Percentiles rank a stretch among this genome's conserved stretches.
These are phyloP conservation scores for Linnemannia hyalina DNA, from an alignment of 192 early-diverging fungal species.

Conservation along the genomic window DNA sequence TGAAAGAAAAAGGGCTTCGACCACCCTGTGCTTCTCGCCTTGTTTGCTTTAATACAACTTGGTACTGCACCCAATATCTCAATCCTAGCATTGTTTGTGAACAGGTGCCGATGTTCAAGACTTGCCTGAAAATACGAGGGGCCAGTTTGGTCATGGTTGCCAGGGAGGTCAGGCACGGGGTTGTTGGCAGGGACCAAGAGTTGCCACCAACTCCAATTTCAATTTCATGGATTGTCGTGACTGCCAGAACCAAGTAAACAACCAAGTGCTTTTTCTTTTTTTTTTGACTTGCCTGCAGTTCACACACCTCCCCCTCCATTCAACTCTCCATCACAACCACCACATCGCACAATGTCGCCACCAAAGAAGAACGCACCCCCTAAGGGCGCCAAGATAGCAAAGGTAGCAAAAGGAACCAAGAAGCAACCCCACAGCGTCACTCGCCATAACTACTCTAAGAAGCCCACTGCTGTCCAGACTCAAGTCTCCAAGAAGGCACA, in stretches of 20 bases:
- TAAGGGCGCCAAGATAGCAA: not conserved
- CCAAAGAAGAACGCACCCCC: conserved; percentile 5
- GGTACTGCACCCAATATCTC: not conserved
- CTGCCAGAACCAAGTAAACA: conserved; percentile 12
- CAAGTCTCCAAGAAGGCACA: conserved; percentile 31
- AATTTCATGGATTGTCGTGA: not conserved
- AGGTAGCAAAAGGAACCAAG: conserved; percentile 17
- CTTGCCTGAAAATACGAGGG: not conserved
- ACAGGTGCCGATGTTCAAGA: not conserved
- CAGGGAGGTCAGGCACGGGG: not conserved
- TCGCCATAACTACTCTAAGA: conserved; percentile 33
- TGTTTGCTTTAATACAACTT: not conserved
- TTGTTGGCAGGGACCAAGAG: not conserved
- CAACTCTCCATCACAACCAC: not conserved
- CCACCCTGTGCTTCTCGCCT: not conserved
- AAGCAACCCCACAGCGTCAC: conserved; percentile 17
- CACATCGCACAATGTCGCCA: not conserved
- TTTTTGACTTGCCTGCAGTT: conserved; percentile 1
- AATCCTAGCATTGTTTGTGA: not conserved
- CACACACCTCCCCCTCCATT: not conserved
- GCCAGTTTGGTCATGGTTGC: not conserved
- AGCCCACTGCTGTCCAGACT: conserved; percentile 16
- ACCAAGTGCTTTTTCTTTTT: not conserved
- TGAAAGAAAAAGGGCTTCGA: not conserved
- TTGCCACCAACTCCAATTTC: conserved; percentile 6